Percentiles rank a stretch among this genome's conserved stretches.
Evolutionary conservation across 2,329 filamentous ascomycete species (phyloP).

Genomic region (Alternaria dauci): DNA sequence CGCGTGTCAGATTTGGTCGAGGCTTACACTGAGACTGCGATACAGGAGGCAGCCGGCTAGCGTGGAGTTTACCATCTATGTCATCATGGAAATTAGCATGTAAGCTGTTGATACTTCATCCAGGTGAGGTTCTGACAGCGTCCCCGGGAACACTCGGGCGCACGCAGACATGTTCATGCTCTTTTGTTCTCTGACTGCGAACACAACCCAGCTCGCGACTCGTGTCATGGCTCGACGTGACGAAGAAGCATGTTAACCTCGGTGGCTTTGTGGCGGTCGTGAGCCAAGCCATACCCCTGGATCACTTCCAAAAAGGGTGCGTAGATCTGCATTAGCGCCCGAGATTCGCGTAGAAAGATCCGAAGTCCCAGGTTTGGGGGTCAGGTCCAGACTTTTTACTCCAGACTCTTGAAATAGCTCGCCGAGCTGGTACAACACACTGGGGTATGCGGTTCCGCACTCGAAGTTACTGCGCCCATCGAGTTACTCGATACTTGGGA

Average conservation of each 20-base stretch:
- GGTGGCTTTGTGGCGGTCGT: constrained; percentile 7
- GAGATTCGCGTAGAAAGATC: constrained; percentile 7
- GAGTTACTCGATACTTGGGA: not conserved
- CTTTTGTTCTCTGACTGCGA: not conserved
- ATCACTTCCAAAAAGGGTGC: not conserved
- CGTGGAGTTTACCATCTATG: not conserved
- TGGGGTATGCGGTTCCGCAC: not conserved
- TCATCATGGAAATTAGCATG: not conserved
- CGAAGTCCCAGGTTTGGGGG: constrained; percentile 1
- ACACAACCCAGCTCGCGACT: not conserved
- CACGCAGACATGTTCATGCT: not conserved
- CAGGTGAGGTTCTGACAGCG: not conserved
- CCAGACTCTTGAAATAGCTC: not conserved
- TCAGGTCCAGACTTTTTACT: constrained; percentile 3
- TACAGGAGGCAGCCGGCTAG: constrained; percentile 4
- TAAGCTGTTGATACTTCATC: not conserved
- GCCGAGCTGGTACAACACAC: not conserved
- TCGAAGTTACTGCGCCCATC: not conserved
- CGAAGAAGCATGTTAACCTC: not conserved
- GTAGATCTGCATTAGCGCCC: constrained; percentile 14
- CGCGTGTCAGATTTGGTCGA: constrained; percentile 15
- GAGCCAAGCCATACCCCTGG: constrained; percentile 11
- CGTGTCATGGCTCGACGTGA: not conserved
- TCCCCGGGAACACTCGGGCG: not conserved
- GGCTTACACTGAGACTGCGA: constrained; percentile 1